These are phyloP conservation scores for Mycena albidolilacea DNA, from an alignment of 768 basidiomycete genomes.

Conservation along the genomic window DNA sequence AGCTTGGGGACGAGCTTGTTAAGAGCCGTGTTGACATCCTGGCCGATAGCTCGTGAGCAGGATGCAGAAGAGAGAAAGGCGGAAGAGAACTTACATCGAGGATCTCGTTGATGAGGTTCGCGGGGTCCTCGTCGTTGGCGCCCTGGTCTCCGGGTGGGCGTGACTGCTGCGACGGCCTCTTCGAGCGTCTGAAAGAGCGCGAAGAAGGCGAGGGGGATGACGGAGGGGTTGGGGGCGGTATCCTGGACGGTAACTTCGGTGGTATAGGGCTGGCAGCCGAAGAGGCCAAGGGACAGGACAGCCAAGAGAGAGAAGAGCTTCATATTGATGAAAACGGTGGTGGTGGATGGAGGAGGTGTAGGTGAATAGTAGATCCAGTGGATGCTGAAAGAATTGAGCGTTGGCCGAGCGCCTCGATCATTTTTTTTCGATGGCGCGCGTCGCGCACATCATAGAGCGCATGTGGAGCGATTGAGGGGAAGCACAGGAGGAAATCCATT, in stretches of 20 bases:
- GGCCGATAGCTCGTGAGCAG: neutral
- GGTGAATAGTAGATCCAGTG: slow-evolving; percentile 6
- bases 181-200: slow-evolving; percentile 12
- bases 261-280: slow-evolving; percentile 7
- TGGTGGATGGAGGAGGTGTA: neutral
- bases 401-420: neutral
- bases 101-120: neutral
- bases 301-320: slow-evolving; percentile 19
- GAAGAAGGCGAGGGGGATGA: slow-evolving; percentile 27
- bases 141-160: slow-evolving; percentile 20
- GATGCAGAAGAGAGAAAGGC: neutral
- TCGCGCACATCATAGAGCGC: neutral
- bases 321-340: slow-evolving; percentile 5
- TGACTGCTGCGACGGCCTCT: slow-evolving; percentile 4
- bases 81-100: slow-evolving; percentile 2
- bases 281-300: slow-evolving; percentile 13
- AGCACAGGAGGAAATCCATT: neutral
- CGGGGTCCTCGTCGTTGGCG: slow-evolving; percentile 11
- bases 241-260: neutral
- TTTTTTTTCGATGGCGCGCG: neutral
- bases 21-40: slow-evolving; percentile 17
- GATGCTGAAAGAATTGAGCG: neutral
- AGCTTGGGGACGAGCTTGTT: slow-evolving; percentile 31
- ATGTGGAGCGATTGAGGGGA: neutral
- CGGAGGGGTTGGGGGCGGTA: slow-evolving; percentile 16